Evolutionary conservation across 2,329 filamentous ascomycete genomes (phyloP).

Genomic region (Akanthomyces lecanii): DNA sequence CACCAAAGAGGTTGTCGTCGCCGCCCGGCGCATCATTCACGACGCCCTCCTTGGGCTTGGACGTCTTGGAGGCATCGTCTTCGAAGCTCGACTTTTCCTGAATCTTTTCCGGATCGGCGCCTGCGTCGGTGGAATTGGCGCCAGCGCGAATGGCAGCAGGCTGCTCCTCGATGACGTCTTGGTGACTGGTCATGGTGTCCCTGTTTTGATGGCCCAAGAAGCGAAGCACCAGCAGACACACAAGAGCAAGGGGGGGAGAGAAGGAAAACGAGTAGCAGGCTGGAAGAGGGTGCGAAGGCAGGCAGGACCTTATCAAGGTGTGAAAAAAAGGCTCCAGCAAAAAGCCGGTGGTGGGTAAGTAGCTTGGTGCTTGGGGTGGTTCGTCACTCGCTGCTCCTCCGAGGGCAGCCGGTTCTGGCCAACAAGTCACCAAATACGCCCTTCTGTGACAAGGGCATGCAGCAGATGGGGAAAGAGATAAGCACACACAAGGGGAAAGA

Average conservation of each 20-base stretch:
- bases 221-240: background rate
- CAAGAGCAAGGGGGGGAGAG: background rate
- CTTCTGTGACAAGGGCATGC: background rate
- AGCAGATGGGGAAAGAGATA: background rate
- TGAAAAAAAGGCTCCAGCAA: slow-evolving; percentile 7
- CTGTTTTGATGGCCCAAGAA: background rate
- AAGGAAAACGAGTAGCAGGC: background rate
- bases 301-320: background rate
- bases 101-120: slow-evolving; percentile 7
- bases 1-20: slow-evolving; percentile 14
- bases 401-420: slow-evolving; percentile 11
- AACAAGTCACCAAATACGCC: background rate
- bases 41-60: slow-evolving; percentile 9
- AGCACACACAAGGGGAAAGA: background rate
- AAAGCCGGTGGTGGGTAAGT: background rate
- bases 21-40: background rate
- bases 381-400: background rate
- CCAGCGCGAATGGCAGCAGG: background rate
- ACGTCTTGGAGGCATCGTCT: slow-evolving; percentile 12
- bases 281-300: background rate
- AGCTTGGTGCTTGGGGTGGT: background rate
- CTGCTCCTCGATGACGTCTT: background rate
- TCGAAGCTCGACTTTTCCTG: slow-evolving; percentile 13
- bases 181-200: slow-evolving; percentile 8
- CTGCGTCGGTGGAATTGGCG: background rate